Base-by-base conservation (phyloP, 1,284 basidiomycete species). In the Pseudozyma flocculosa region DNA sequence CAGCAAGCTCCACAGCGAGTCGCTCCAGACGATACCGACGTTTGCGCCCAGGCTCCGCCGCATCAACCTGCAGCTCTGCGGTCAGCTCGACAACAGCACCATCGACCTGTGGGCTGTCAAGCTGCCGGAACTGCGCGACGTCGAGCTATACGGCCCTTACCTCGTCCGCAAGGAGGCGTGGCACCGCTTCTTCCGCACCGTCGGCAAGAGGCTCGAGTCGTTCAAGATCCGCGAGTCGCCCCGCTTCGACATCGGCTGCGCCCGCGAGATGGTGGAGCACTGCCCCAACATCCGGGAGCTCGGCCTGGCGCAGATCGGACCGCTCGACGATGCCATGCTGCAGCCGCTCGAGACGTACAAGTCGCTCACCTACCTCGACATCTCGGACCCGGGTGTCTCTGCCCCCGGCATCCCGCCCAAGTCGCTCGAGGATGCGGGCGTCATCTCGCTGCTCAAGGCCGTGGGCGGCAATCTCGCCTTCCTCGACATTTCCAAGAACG, bases 111-210 rank as follows among this genome's bases (percentile, higher is more conserved):
- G 90, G 84, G 82, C 82, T 13, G 82, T 78, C 7, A 83, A 84
- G 2, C 82, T 97, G 22, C 84, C 84, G 1, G 76, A 84, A 9
- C 84, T 98, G 34, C 83, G 80, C 18, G 84, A 84, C 21, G 72
- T 98, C 9, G 88, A 90, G 70, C 86, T 98, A 7, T 86, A 90
- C 23, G 94, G 89, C 0, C 90, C 92, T 0, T 96, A 92, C 79
- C 85, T 95, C 22, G 87, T 95, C 23, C 85, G 87, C 41, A 81
- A 84, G 8, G 81, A 84, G 7, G 85, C 84, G 0, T 97, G 94
- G 92, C 81, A 84, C 41, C 73, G 80, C 0, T 92, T 95, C 79
- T 86, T 96, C 78, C 78, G 83, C 40, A 75, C 83, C 1, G 83
- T 87, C 42, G 81, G 80, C n/a, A 48, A 65, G n/a, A 75, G 80